These are phyloP conservation scores for Malassezia sympodialis DNA, from an alignment of 1,284 basidiomycete species.

Conservation along the genomic window DNA sequence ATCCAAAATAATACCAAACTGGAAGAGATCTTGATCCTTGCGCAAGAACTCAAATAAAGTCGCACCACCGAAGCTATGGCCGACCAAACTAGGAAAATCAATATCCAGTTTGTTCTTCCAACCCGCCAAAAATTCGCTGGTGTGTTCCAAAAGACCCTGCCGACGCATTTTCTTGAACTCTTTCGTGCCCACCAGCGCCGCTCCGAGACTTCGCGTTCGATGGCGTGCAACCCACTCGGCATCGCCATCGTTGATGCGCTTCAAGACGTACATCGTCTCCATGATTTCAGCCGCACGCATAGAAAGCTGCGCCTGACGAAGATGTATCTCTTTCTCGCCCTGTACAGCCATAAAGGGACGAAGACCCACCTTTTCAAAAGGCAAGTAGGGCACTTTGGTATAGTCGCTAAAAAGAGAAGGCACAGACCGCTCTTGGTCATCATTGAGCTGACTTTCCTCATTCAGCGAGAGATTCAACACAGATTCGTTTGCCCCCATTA, in stretches of 20 bases:
- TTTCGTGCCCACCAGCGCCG: conserved; percentile 21
- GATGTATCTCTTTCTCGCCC: conserved; percentile 46
- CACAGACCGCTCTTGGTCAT: neutral
- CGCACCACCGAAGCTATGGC: conserved; percentile 47
- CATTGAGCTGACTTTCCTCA: conserved; percentile 47
- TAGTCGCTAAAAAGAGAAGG: neutral
- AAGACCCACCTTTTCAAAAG: conserved; percentile 46
- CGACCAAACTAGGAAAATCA: conserved; percentile 20
- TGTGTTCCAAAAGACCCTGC: neutral
- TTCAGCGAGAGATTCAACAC: conserved; percentile 41
- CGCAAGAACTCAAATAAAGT: conserved; percentile 32
- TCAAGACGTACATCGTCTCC: conserved; percentile 47
- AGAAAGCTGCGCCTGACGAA: conserved; percentile 51
- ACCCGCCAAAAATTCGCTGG: conserved; percentile 9
- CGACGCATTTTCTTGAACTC: neutral
- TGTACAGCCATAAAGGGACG: conserved; percentile 39
- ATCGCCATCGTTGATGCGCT: conserved; percentile 41
- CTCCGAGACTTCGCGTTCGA: conserved; percentile 28
- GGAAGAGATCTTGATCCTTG: conserved; percentile 16
- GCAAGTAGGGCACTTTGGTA: conserved; percentile 27
- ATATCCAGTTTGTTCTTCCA: conserved; percentile 39
- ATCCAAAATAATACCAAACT: conserved; percentile 28
- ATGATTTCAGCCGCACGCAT: conserved; percentile 52
- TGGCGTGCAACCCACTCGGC: conserved; percentile 24
- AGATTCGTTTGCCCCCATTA: conserved; percentile 7